Percentiles rank a stretch among this genome's conserved stretches.
These are phyloP conservation scores for Quercus lobata DNA, from an alignment of 331 rosid species.

Conservation along the genomic window DNA sequence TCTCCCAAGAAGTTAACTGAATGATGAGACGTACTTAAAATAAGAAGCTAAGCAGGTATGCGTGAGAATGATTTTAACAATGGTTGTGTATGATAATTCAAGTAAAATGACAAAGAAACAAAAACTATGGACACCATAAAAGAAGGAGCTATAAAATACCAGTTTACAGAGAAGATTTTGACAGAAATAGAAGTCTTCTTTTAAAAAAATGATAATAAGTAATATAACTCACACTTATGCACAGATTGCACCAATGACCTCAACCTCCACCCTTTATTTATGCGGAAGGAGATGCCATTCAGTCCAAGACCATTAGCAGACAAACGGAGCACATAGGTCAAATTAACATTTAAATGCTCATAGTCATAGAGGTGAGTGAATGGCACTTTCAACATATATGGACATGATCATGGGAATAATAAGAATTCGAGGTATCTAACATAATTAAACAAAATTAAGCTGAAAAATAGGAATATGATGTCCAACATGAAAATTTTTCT, in stretches of 20 bases:
- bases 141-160: not conserved
- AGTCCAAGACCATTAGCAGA: not conserved
- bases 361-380: not conserved
- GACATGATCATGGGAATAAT: not conserved
- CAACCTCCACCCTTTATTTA: not conserved
- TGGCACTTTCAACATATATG: not conserved
- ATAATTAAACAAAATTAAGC: not conserved
- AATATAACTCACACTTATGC: not conserved
- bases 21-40: not conserved
- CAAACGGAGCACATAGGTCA: not conserved
- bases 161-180: not conserved
- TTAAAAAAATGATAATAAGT: not conserved
- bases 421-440: not conserved
- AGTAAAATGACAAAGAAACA: constrained; percentile 2
- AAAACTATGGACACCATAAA: not conserved
- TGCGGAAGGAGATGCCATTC: not conserved
- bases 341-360: not conserved
- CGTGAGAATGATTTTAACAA: not conserved
- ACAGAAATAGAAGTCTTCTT: not conserved
- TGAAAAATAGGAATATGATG: not conserved
- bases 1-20: not conserved
- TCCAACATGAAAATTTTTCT: not conserved
- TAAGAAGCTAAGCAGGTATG: not conserved
- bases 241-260: not conserved
- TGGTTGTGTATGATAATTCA: not conserved